phyloP scores from a whole-genome alignment of 352 stramenopile species.

The Pilasporangium apinafurcum region DNA sequence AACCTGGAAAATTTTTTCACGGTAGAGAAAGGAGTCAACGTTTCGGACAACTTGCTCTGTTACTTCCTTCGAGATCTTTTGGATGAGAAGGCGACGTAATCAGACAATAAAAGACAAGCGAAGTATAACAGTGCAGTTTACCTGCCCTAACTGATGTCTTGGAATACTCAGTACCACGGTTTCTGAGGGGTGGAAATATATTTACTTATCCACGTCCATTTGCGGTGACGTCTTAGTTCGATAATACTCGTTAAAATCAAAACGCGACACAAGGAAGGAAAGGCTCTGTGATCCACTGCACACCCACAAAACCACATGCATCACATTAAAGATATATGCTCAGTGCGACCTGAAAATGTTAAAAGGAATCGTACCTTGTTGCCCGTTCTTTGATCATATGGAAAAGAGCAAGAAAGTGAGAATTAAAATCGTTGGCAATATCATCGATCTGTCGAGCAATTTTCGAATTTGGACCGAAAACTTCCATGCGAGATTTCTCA shows the following conservation, averaged over 20 bases:
- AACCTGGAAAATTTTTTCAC: conserved; percentile 48
- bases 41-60: conserved; percentile 51
- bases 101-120: no score
- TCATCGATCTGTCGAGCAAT: conserved; percentile 58
- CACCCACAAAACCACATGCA: conserved; percentile 1
- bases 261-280: conserved; percentile 81
- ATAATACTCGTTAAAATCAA: conserved; percentile 92
- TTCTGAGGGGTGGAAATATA: no score
- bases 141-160: no score
- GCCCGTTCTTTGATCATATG: conserved; percentile 62
- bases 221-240: conserved; percentile 36
- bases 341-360: no score
- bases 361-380: conserved; percentile 22
- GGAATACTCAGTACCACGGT: no score
- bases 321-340: conserved; percentile 2
- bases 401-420: conserved; percentile 60
- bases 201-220: conserved; percentile 42
- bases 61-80: conserved; percentile 71
- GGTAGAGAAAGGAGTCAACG: conserved; percentile 23
- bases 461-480: conserved; percentile 38
- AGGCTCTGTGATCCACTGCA: conserved; percentile 66
- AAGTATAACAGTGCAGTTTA: no score
- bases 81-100: conserved; percentile 19
- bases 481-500: conserved; percentile 20
- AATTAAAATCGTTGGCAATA: conserved; percentile 55